These are phyloP conservation scores for Ganoderma sp. DNA, from an alignment of 1,284 basidiomycete genomes.

Conservation along the genomic window DNA sequence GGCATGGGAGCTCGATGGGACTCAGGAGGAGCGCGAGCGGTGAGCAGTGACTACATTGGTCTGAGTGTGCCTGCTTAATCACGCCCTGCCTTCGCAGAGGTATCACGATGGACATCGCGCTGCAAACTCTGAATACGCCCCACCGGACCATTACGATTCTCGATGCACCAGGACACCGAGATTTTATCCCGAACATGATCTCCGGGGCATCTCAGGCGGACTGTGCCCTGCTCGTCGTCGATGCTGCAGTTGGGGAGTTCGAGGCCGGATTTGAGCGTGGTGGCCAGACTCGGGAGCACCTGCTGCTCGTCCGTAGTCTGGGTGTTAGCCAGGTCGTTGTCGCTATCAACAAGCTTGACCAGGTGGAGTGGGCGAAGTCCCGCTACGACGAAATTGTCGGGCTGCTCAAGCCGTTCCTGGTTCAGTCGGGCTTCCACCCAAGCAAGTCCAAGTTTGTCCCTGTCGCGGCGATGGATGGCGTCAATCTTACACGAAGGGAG, in stretches of 20 bases:
- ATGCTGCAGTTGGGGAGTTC: slow-evolving; percentile 90
- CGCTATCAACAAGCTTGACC: slow-evolving; percentile 95
- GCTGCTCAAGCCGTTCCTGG: slow-evolving; percentile 80
- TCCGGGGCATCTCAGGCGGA: slow-evolving; percentile 98
- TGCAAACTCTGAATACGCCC: slow-evolving; percentile 80
- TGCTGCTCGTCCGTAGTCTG: slow-evolving; percentile 89
- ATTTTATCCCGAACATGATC: slow-evolving; percentile 99
- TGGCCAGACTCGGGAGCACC: slow-evolving; percentile 97
- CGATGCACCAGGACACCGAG: slow-evolving; percentile 96
- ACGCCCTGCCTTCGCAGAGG: slow-evolving; percentile 59
- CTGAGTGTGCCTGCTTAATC: background rate
- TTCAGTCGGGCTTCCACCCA: slow-evolving; percentile 85
- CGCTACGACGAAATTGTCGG: slow-evolving; percentile 88
- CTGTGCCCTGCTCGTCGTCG: slow-evolving; percentile 94
- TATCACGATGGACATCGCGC: slow-evolving; percentile 97
- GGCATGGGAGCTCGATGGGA: slow-evolving; percentile 97
- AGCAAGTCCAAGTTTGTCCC: slow-evolving; percentile 87
- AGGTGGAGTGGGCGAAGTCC: slow-evolving; percentile 81
- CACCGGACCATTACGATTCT: slow-evolving; percentile 88
- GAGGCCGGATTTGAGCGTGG: slow-evolving; percentile 94
- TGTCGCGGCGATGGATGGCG: slow-evolving; percentile 88
- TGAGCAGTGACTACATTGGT: slow-evolving; percentile 43
- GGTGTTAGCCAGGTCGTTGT: slow-evolving; percentile 95
- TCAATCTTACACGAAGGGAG: slow-evolving; percentile 75
- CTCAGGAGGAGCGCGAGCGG: slow-evolving; percentile 92